Conservation (phyloP, 176 grass and related monocot genomes). For the Chloris gayana region DNA sequence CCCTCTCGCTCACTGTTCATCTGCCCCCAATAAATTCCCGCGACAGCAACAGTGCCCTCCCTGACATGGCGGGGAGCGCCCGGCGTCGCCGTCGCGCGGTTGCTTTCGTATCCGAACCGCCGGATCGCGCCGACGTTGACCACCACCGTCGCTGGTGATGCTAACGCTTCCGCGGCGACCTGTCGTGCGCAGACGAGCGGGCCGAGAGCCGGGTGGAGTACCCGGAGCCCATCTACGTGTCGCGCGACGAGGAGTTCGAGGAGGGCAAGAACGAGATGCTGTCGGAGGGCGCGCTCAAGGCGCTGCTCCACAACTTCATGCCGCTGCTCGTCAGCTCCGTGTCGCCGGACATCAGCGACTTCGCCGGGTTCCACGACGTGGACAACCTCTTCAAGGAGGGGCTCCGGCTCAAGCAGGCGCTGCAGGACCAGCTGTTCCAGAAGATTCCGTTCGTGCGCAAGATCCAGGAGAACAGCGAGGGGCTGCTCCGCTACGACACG, state of each 20-base stretch:
- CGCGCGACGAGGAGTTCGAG: constrained; percentile 90
- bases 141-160: neutral
- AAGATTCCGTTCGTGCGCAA: constrained; percentile 84
- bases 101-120: constrained; percentile 46
- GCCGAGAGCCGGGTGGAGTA: constrained; percentile 79
- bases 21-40: constrained; percentile 21
- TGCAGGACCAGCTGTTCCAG: constrained; percentile 85
- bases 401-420: constrained; percentile 76
- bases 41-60: constrained; percentile 28
- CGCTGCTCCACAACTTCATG: constrained; percentile 92
- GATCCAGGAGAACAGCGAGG: constrained; percentile 82
- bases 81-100: constrained; percentile 21
- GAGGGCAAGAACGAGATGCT: constrained; percentile 93
- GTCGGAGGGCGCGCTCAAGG: constrained; percentile 61
- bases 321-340: constrained; percentile 68
- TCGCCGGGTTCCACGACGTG: constrained; percentile 88
- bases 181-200: constrained; percentile 47
- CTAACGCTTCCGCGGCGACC: neutral
- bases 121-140: constrained; percentile 31
- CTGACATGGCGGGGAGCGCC: constrained; percentile 37
- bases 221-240: constrained; percentile 75
- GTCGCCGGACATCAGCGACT: constrained; percentile 67
- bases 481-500: constrained; percentile 82
- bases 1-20: neutral
- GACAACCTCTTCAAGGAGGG: constrained; percentile 99